These are phyloP conservation scores for Triticum aestivum DNA, from an alignment of 176 grass and related monocot genomes.

Conservation along the genomic window IWGSC_CS_RefSeq_v2.1 NC_057803.1:115492546-115493045, in stretches of 20 bases:
- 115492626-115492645: not conserved
- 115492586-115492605: too few species aligned
- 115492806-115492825: not conserved
- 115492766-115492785: not conserved
- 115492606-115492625: not conserved
- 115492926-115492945: not conserved
- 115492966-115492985: not conserved
- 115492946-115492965: not conserved
- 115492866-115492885: not conserved
- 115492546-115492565: not conserved
- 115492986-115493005: not conserved
- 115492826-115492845: not conserved
- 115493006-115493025: not conserved
- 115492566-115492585: too few species aligned
- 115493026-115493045: not conserved
- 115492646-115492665: not conserved
- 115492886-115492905: not conserved
- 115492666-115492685: not conserved
- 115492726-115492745: not conserved
- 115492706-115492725: too few species aligned
- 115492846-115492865: not conserved
- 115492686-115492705: not conserved
- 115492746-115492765: not conserved
- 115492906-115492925: not conserved
- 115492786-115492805: not conserved